phyloP scores from a whole-genome alignment of 768 basidiomycete genomes.

The Tylopilus intermedius region DNA sequence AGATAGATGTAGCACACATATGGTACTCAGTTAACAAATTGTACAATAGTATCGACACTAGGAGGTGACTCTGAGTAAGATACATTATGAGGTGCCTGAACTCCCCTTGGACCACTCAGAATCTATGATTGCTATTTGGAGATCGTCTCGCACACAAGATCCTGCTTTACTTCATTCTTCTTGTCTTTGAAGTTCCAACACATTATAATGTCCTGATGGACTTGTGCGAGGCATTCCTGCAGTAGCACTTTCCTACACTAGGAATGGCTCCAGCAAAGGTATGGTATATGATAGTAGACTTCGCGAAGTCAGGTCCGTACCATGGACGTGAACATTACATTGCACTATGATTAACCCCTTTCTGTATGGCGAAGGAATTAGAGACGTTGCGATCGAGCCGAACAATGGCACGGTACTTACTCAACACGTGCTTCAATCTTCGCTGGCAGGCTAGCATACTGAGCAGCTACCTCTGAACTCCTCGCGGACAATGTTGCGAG shows the following conservation, averaged over 20 bases:
- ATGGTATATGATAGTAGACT: neutral
- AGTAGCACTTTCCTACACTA: neutral
- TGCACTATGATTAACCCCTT: conserved; percentile 1
- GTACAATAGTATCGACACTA: neutral
- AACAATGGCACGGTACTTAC: neutral
- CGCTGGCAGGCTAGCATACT: neutral
- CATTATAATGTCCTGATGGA: conserved; percentile 4
- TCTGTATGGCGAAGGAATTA: neutral
- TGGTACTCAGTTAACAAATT: conserved; percentile 1
- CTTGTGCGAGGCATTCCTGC: conserved; percentile 1
- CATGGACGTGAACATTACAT: neutral
- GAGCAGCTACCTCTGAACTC: conserved; percentile 4
- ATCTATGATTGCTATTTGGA: neutral
- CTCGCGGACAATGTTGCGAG: neutral
- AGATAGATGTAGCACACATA: neutral
- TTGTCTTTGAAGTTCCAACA: conserved; percentile 8
- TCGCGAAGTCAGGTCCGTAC: neutral
- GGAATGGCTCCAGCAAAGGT: neutral
- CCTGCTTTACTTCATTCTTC: neutral
- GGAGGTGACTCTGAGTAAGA: neutral
- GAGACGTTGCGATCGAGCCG: neutral
- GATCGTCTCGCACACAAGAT: neutral
- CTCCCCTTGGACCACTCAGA: neutral
- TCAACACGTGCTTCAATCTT: conserved; percentile 8
- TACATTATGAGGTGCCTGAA: conserved; percentile 2